Evolutionary conservation across 768 basidiomycete genomes (phyloP).

Genomic region (Russula griseocarnosa): DNA sequence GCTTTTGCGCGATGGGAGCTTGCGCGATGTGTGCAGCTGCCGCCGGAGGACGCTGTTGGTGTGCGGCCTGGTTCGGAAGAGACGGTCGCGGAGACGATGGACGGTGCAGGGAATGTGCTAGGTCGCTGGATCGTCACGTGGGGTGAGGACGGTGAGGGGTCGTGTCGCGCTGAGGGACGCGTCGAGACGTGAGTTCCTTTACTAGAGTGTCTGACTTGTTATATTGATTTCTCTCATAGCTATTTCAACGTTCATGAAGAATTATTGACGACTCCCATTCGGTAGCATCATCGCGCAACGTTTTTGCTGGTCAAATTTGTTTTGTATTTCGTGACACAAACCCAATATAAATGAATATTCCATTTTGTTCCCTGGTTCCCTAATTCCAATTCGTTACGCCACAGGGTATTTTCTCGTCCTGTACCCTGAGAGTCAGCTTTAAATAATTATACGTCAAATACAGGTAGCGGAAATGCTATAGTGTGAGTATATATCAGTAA

Average conservation of each 20-base stretch:
- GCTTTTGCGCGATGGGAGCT: constrained; percentile 83
- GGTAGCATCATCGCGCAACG: constrained; percentile 10
- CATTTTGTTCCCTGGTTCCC: background rate
- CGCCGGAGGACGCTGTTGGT: constrained; percentile 36
- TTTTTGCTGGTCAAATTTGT: background rate
- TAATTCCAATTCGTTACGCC: background rate
- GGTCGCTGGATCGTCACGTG: constrained; percentile 80
- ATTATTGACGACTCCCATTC: constrained; percentile 33
- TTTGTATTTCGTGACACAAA: background rate
- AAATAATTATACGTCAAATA: background rate
- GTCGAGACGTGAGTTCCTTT: constrained; percentile 53
- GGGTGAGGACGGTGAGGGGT: constrained; percentile 61
- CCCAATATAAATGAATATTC: background rate
- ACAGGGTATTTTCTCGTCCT: background rate
- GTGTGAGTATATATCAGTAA: background rate
- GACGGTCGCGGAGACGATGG: constrained; percentile 73
- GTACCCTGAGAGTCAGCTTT: background rate
- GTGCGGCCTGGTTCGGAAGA: constrained; percentile 56
- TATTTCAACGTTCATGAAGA: constrained; percentile 55
- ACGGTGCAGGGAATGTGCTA: constrained; percentile 52
- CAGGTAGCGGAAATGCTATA: background rate
- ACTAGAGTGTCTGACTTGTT: no score
- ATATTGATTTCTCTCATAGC: constrained; percentile 30
- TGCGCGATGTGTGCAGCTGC: constrained; percentile 48
- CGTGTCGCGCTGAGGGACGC: constrained; percentile 58